These are phyloP conservation scores for Avena sativa DNA, from an alignment of 176 grass and related monocot species.

Conservation along the genomic window DNA sequence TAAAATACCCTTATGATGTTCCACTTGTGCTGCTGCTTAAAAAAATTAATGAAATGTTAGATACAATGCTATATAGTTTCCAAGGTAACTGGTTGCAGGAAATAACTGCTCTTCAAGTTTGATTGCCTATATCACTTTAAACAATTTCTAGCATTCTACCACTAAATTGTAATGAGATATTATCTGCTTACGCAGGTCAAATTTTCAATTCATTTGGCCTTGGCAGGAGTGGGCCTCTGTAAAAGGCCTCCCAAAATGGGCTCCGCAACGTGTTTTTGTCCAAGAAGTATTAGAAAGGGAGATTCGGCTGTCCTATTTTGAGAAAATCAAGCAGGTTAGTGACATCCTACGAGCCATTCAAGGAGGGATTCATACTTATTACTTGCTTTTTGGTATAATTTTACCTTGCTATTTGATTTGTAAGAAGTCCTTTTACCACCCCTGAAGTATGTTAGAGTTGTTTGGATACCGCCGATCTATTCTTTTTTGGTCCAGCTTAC, in stretches of 20 bases:
- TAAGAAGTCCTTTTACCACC: neutral
- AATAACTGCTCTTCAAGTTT: constrained; percentile 4
- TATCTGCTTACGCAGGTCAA: constrained; percentile 63
- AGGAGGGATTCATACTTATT: neutral
- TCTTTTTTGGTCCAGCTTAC: constrained; percentile 4
- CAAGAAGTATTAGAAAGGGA: constrained; percentile 99
- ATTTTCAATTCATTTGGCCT: constrained; percentile 98
- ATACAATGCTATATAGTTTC: constrained; percentile 22
- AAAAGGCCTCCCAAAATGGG: constrained; percentile 93
- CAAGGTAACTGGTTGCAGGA: constrained; percentile 1
- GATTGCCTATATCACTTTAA: constrained; percentile 10
- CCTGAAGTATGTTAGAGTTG: neutral
- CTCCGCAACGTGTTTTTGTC: constrained; percentile 92
- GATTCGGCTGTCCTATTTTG: constrained; percentile 84
- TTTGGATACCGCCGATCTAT: constrained; percentile 2
- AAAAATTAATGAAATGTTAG: neutral
- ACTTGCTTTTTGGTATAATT: constrained; percentile 3
- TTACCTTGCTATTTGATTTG: constrained; percentile 28
- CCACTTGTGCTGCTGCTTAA: neutral
- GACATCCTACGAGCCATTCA: constrained; percentile 21
- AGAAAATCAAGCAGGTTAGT: constrained; percentile 98
- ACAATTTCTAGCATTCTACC: neutral
- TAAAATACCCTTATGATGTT: constrained; percentile 4
- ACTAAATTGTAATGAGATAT: constrained; percentile 34
- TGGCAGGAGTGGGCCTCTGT: constrained; percentile 98